Percentiles rank a stretch among this genome's conserved stretches.
Evolutionary conservation across 2,329 filamentous ascomycete genomes (phyloP).

Genomic region (Arthrinium phaeospermum): DNA sequence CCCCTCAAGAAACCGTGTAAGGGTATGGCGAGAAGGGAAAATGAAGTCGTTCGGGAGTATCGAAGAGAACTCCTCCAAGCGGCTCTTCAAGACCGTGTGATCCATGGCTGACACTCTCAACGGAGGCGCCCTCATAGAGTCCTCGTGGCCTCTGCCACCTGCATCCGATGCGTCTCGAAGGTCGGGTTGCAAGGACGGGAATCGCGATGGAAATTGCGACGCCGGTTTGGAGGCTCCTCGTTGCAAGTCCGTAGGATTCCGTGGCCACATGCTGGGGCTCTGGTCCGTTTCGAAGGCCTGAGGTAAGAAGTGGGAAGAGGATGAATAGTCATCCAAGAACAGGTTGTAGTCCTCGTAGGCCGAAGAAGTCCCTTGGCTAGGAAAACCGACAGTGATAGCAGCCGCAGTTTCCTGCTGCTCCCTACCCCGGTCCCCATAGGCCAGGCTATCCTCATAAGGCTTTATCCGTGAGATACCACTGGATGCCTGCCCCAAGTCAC

Average conservation of each 20-base stretch:
- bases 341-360: conserved; percentile 63
- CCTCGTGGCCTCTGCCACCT: conserved; percentile 47
- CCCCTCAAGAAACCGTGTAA: conserved; percentile 72
- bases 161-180: conserved; percentile 50
- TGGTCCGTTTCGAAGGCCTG: conserved; percentile 61
- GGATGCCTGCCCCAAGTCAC: conserved; percentile 49
- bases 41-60: conserved; percentile 68
- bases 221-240: conserved; percentile 53
- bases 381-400: conserved; percentile 47
- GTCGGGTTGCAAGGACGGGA: conserved; percentile 60
- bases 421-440: conserved; percentile 55
- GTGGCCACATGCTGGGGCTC: conserved; percentile 57
- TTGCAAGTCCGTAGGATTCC: conserved; percentile 45
- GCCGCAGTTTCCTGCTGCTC: conserved; percentile 51
- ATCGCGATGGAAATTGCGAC: conserved; percentile 60
- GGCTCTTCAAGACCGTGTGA: conserved; percentile 60
- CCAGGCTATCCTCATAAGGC: conserved; percentile 54
- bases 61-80: conserved; percentile 66
- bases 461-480: conserved; percentile 52
- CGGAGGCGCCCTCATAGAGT: conserved; percentile 44
- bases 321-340: conserved; percentile 62
- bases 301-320: conserved; percentile 61
- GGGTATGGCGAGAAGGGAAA: conserved; percentile 71
- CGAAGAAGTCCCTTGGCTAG: conserved; percentile 45
- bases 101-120: conserved; percentile 60